phyloP scores from a whole-genome alignment of 345 rosid genomes.

The Hypericum androsaemum region DNA sequence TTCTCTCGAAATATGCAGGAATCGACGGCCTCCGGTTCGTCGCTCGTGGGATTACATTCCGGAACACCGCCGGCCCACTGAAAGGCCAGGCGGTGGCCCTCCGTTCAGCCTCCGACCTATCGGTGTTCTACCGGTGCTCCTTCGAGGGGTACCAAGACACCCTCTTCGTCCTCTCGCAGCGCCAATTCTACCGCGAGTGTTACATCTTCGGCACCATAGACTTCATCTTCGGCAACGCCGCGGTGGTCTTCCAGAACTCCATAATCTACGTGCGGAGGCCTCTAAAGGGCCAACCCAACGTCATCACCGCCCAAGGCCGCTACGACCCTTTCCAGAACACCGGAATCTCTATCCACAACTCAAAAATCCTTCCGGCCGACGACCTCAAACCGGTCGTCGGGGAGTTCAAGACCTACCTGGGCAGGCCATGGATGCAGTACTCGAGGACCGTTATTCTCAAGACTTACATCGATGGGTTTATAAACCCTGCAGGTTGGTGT shows the following conservation, averaged over 20 bases:
- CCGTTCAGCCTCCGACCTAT: slow-evolving; percentile 76
- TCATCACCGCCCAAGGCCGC: slow-evolving; percentile 73
- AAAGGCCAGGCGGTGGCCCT: slow-evolving; percentile 81
- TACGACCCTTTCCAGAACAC: slow-evolving; percentile 67
- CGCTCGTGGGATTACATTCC: slow-evolving; percentile 65
- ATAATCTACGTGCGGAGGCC: slow-evolving; percentile 51
- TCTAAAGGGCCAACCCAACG: slow-evolving; percentile 47
- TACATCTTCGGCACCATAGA: slow-evolving; percentile 77
- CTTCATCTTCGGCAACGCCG: slow-evolving; percentile 84
- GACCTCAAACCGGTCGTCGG: slow-evolving; percentile 44
- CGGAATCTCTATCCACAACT: slow-evolving; percentile 62
- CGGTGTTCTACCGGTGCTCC: slow-evolving; percentile 69
- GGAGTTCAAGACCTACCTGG: slow-evolving; percentile 41
- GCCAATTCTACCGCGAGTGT: slow-evolving; percentile 71
- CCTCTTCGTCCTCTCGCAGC: slow-evolving; percentile 67
- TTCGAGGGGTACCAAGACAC: slow-evolving; percentile 84
- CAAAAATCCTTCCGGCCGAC: slow-evolving; percentile 42
- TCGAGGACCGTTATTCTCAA: slow-evolving; percentile 49
- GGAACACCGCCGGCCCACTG: slow-evolving; percentile 59
- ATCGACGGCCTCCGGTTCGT: slow-evolving; percentile 64
- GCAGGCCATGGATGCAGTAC: slow-evolving; percentile 69
- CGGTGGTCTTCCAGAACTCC: slow-evolving; percentile 69
- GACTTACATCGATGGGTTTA: slow-evolving; percentile 34
- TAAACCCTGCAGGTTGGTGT: slow-evolving; percentile 38
- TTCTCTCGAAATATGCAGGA: slow-evolving; percentile 22